Evolutionary conservation across 2,329 filamentous ascomycete genomes (phyloP).

Genomic region (Xylariales sp.): DNA sequence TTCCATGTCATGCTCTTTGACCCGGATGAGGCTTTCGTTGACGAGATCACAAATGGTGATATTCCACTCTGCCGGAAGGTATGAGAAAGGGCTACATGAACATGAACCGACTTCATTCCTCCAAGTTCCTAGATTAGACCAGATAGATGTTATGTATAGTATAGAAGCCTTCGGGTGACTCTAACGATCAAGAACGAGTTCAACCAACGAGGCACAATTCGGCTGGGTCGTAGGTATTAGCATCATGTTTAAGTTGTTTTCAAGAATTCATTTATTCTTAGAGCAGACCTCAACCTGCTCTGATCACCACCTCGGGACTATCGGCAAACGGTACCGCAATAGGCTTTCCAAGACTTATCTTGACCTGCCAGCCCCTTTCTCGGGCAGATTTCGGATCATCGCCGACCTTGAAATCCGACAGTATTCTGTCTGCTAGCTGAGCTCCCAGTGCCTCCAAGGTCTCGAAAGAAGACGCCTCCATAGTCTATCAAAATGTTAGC

Average conservation of each 20-base stretch:
- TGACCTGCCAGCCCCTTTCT: slow-evolving; percentile 47
- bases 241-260: too few relatives aligned
- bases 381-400: slow-evolving; percentile 29
- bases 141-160: too few relatives aligned
- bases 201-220: too few relatives aligned
- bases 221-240: too few relatives aligned
- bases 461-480: slow-evolving; percentile 54
- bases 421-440: slow-evolving; percentile 41
- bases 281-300: slow-evolving; percentile 23
- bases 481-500: slow-evolving; percentile 33
- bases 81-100: slow-evolving; percentile 9
- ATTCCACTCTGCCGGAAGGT: slow-evolving; percentile 55
- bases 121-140: not conserved
- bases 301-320: slow-evolving; percentile 62
- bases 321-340: slow-evolving; percentile 70
- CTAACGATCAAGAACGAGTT: too few relatives aligned
- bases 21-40: slow-evolving; percentile 65
- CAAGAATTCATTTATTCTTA: slow-evolving; percentile 15
- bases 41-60: slow-evolving; percentile 68
- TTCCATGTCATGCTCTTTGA: slow-evolving; percentile 90
- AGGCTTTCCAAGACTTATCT: slow-evolving; percentile 65
- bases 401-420: slow-evolving; percentile 34
- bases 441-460: slow-evolving; percentile 59
- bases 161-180: too few relatives aligned
- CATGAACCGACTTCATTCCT: not conserved